Base-by-base conservation (phyloP, 495 filamentous ascomycete genomes). In the Tuber umbilicatum region DNA sequence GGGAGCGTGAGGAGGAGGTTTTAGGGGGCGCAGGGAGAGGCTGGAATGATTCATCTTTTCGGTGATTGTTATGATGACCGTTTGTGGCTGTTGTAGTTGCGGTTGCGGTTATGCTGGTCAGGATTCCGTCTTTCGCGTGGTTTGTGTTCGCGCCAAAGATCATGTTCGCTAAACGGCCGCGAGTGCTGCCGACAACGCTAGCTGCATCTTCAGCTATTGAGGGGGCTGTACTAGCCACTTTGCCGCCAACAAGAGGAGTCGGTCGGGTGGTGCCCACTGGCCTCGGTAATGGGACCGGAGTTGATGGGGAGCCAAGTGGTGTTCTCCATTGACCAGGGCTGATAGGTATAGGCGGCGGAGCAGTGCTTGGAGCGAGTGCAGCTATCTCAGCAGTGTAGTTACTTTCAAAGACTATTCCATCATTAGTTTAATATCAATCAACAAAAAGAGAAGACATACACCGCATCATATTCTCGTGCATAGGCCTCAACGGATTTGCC, bases 341-440 rank as follows among this genome's bases (percentile, higher is more conserved):
- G 2, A 83, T 82, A 23, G 83, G 83, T 21, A 76, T 76, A 73
- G 82, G 81, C 70, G 82, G 81, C 37, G 79, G 79, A 2, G 85
- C 70, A 72, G 80, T 72, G 83, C 67, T 85, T 84, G 81, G 73
- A 68, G 80, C 74, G 42, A 91, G 88, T 41, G 86, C 80, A 10
- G 86, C 85, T 42, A 92, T 85, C 82, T 93, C 91, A 6, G 85
- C 85, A 3, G 86, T 89, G 72, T 89, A 93, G 5, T 88, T 90
- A 35, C 80, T 80, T 78, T 91, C 89, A 73, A 90, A 90, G 77
- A 84, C 89, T 89, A 70, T 67, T 37, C 45, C 31, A 16, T 67
- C 41, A 23, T 79, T 35, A 79, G 71, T 35, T 41, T 70, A 23
- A 55, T 17, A 47, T 10, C 50, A 40, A n/a, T 35, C 27, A 12